Evolutionary conservation across 352 stramenopile genomes (phyloP), one percentile per base, ranked within the genome.

Genomic region (Thalassiosira mediterranea): DNA sequence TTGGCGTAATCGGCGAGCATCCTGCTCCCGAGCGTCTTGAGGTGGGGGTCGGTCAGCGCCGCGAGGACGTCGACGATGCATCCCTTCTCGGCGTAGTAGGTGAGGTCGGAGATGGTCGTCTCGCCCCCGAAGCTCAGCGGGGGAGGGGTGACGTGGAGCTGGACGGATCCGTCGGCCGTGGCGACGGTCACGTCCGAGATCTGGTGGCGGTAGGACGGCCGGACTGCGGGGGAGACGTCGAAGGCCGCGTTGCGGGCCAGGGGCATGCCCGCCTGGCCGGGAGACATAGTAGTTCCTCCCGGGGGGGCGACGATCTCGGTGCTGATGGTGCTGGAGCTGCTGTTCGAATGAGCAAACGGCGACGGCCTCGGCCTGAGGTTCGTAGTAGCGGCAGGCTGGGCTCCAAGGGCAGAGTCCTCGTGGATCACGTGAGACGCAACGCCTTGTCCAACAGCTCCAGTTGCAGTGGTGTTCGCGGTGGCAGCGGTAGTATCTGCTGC

Each of bases 1-100:
- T 93, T 93, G 44, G 87, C 87, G 65, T 93, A 93, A 54, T 93
- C 85, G 1, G 87, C 87, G 19, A 93, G 40, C 84, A 93, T 91
- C 4, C 87, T 60, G 15, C 76, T 85, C 42, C 87, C 87, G 2
- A 91, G 48, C 3, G 83, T 88, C 32, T 88, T 82, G 23, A 93
- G 74, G 19, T 86, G 83, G 31, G 85, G 78, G n/a, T 83, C 88
- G 2, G 68, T 87, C 0, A 93, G 63, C 0, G 87, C 82, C 59
- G 79, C 66, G 4, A 93, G 62, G 0, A 93, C 51, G 17, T 86
- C 72, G 11, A 91, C 84, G 49, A 93, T 91, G 26, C 82, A 88
- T 38, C 87, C 87, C 46, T 78, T 53, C 68, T 93, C 87, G 1
- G 87, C 83, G 77, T 90, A 90, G 71, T 91, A 90, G 31, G 90